phyloP scores from a whole-genome alignment of 2,329 filamentous ascomycete genomes.

The Aspergillus pseudotamarii region DNA sequence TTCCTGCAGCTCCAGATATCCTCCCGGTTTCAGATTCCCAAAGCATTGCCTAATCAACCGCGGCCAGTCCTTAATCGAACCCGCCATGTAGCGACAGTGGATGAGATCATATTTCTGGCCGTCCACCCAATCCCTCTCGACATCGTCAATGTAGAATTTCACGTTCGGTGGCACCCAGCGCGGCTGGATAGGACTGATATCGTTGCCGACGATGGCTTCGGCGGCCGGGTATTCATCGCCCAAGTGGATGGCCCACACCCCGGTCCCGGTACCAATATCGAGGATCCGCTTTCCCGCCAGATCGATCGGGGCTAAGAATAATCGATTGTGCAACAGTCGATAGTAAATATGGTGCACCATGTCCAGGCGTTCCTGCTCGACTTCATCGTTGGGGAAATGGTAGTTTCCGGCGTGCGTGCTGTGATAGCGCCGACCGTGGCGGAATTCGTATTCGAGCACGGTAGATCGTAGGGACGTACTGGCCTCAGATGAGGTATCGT shows the following conservation, averaged over 20 bases:
- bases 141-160: constrained; percentile 38
- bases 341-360: constrained; percentile 42
- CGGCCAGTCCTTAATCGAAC: constrained; percentile 35
- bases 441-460: constrained; percentile 18
- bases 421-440: constrained; percentile 32
- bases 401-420: constrained; percentile 34
- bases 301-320: constrained; percentile 42
- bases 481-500: background rate
- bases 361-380: constrained; percentile 40
- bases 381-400: constrained; percentile 38
- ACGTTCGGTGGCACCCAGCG: constrained; percentile 42
- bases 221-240: constrained; percentile 41
- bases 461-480: constrained; percentile 16
- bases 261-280: constrained; percentile 45
- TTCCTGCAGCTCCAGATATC: constrained; percentile 22
- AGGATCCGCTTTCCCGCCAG: constrained; percentile 33
- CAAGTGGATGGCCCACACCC: constrained; percentile 39
- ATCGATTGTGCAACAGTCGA: constrained; percentile 38
- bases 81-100: constrained; percentile 36
- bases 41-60: constrained; percentile 19
- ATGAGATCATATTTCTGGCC: constrained; percentile 36
- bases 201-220: constrained; percentile 47
- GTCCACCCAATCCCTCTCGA: constrained; percentile 34
- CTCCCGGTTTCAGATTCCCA: constrained; percentile 16
- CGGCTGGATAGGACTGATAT: constrained; percentile 48